These are phyloP conservation scores for Alternaria brassicicola DNA, from an alignment of 2,329 filamentous ascomycete species.

Conservation along the genomic window DNA sequence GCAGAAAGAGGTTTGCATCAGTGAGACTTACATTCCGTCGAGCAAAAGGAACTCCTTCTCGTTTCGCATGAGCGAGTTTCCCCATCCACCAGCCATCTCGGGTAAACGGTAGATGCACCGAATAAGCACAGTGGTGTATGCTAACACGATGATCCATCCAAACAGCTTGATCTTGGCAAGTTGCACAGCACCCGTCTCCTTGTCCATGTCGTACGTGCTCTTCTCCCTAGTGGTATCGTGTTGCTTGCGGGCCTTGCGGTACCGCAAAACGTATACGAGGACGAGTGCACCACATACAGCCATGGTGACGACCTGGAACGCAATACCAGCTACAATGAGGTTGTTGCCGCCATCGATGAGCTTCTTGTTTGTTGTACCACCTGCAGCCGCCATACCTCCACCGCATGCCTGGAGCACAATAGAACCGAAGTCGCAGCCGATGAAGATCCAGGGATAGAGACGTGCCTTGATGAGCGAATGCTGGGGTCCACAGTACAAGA, in stretches of 20 bases:
- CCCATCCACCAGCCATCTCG: constrained; percentile 55
- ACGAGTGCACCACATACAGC: constrained; percentile 53
- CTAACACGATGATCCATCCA: constrained; percentile 37
- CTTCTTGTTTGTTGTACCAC: constrained; percentile 34
- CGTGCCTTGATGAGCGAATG: constrained; percentile 48
- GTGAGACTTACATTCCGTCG: constrained; percentile 49
- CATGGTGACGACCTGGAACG: constrained; percentile 60
- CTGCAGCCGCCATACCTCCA: constrained; percentile 59
- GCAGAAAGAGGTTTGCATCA: too few relatives aligned
- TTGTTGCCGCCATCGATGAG: constrained; percentile 55
- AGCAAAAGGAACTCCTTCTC: constrained; percentile 55
- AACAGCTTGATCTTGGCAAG: constrained; percentile 32
- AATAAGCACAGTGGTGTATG: constrained; percentile 53
- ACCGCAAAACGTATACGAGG: constrained; percentile 41
- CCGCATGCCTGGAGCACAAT: constrained; percentile 62
- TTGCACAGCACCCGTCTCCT: constrained; percentile 23
- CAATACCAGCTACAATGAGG: constrained; percentile 63
- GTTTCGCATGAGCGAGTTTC: constrained; percentile 53
- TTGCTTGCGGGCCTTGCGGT: constrained; percentile 24
- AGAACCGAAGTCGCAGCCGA: constrained; percentile 61
- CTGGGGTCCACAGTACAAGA: constrained; percentile 52
- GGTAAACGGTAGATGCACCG: constrained; percentile 56
- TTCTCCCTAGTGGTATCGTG: constrained; percentile 24
- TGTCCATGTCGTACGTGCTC: constrained; percentile 31
- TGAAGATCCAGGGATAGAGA: constrained; percentile 63